A percentile compares a stretch with the other conserved stretches of the same genome.
phyloP scores from a whole-genome alignment of 106 monocot species.

The Hemerocallis citrina region DNA sequence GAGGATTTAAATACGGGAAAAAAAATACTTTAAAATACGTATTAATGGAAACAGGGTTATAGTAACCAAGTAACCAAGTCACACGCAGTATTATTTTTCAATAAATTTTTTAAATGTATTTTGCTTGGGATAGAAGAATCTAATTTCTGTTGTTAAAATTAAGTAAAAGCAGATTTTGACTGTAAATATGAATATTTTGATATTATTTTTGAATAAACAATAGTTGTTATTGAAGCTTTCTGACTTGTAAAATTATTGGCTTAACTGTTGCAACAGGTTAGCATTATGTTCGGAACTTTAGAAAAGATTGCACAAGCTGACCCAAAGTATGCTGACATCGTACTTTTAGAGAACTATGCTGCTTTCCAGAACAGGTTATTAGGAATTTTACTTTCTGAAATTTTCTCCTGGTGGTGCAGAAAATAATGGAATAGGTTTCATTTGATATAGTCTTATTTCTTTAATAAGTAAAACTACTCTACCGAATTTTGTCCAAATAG shows the following conservation, averaged over 20 bases:
- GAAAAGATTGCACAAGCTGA: slow-evolving; percentile 96
- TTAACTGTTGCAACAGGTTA: slow-evolving; percentile 41
- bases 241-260: neutral
- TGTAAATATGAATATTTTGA: too few relatives aligned
- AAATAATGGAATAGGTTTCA: slow-evolving; percentile 1
- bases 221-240: neutral
- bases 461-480: neutral
- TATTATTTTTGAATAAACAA: too few relatives aligned
- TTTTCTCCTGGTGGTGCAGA: too few relatives aligned
- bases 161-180: too few relatives aligned
- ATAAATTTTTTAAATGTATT: too few relatives aligned
- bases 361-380: slow-evolving; percentile 95
- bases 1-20: too few relatives aligned
- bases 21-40: too few relatives aligned
- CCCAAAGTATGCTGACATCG: slow-evolving; percentile 69
- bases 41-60: too few relatives aligned
- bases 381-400: neutral
- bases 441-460: neutral
- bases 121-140: too few relatives aligned
- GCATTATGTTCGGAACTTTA: slow-evolving; percentile 85
- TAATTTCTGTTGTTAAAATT: too few relatives aligned
- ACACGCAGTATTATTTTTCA: too few relatives aligned
- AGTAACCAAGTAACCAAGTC: too few relatives aligned
- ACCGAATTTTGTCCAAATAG: neutral
- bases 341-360: slow-evolving; percentile 93